Percentiles rank a stretch among this genome's conserved stretches.
Evolutionary conservation across 1,139 yeast genomes (phyloP).

Genomic region (Hyphopichia khmerensis): DNA sequence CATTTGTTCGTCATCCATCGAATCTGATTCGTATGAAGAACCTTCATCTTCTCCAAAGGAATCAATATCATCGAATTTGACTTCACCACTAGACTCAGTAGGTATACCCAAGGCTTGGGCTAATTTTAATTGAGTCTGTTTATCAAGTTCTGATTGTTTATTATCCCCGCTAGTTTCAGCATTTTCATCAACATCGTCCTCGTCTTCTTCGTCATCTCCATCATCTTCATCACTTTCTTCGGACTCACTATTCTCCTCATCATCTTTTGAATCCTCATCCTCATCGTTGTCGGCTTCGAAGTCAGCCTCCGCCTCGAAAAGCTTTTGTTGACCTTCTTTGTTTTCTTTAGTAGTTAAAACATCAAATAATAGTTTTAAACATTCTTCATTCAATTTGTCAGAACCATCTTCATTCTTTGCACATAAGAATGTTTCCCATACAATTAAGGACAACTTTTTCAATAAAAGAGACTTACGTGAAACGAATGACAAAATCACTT

Average conservation of each 20-base stretch:
- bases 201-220: constrained; percentile 24
- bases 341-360: constrained; percentile 76
- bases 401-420: constrained; percentile 26
- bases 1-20: constrained; percentile 97
- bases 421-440: constrained; percentile 66
- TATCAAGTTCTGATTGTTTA: constrained; percentile 56
- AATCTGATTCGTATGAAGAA: constrained; percentile 62
- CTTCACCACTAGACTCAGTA: constrained; percentile 45
- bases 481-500: constrained; percentile 71
- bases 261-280: constrained; percentile 28
- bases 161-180: constrained; percentile 18
- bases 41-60: constrained; percentile 39
- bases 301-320: constrained; percentile 69
- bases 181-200: constrained; percentile 7
- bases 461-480: constrained; percentile 71
- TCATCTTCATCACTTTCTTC: constrained; percentile 30
- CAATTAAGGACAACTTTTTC: constrained; percentile 68
- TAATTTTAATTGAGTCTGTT: constrained; percentile 65
- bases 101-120: constrained; percentile 80
- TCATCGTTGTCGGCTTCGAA: constrained; percentile 33
- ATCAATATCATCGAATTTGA: constrained; percentile 40
- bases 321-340: constrained; percentile 71
- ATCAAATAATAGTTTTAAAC: constrained; percentile 61
- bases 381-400: constrained; percentile 38
- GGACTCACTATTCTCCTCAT: constrained; percentile 24